Conservation (phyloP, 768 basidiomycete genomes). For the Multifurca ochricompacta region DNA sequence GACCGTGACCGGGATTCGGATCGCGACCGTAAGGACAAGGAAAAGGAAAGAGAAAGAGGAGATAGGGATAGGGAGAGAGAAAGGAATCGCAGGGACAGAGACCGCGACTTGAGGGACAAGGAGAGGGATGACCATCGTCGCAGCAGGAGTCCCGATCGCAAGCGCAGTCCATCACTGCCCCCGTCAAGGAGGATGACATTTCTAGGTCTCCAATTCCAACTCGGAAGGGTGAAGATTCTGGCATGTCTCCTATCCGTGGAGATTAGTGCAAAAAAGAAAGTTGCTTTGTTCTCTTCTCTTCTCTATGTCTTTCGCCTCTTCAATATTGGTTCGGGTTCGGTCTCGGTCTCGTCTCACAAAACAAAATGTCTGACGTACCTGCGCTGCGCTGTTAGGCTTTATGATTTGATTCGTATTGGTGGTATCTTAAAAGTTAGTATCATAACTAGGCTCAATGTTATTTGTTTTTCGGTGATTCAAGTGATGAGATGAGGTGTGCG, state of each 20-base stretch:
- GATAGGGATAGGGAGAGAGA: slow-evolving; percentile 23
- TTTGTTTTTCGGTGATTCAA: background rate
- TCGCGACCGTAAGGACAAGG: slow-evolving; percentile 28
- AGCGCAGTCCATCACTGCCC: slow-evolving; percentile 38
- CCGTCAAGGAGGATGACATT: slow-evolving; percentile 33
- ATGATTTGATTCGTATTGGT: slow-evolving; percentile 1
- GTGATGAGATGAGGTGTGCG: too few relatives aligned
- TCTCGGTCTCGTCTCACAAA: background rate
- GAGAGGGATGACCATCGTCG: slow-evolving; percentile 34
- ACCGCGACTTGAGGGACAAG: slow-evolving; percentile 30
- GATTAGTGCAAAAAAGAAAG: slow-evolving; percentile 37
- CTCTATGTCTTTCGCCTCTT: slow-evolving; percentile 2
- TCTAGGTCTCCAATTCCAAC: slow-evolving; percentile 49
- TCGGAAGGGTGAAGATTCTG: slow-evolving; percentile 36
- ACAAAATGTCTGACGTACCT: background rate
- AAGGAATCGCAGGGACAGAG: slow-evolving; percentile 29
- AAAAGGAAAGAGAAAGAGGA: slow-evolving; percentile 15
- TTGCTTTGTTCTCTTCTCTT: background rate
- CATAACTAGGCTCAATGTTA: background rate
- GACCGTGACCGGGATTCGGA: slow-evolving; percentile 35
- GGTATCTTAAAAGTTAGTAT: too few relatives aligned
- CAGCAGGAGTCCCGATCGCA: slow-evolving; percentile 42
- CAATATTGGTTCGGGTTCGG: slow-evolving; percentile 1
- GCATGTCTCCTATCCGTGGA: slow-evolving; percentile 45
- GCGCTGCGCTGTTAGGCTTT: slow-evolving; percentile 1